Evolutionary conservation across 2,329 filamentous ascomycete species (phyloP).

Genomic region (Fusarium ambrosium): DNA sequence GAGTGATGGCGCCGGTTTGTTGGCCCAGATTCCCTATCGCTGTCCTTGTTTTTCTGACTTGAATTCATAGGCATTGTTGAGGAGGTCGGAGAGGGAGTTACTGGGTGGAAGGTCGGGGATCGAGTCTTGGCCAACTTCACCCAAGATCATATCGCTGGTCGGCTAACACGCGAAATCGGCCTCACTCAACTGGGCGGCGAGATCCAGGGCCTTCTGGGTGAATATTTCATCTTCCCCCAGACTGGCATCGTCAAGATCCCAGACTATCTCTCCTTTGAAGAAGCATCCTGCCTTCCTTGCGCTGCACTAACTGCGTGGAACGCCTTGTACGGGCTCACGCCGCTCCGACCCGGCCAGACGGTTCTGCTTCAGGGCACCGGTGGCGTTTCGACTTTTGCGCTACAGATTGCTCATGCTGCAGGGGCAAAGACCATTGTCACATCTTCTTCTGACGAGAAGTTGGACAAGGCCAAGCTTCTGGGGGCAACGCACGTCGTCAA

Average conservation of each 20-base stretch:
- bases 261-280: conserved; percentile 31
- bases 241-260: conserved; percentile 32
- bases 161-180: conserved; percentile 24
- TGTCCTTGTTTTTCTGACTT: neutral
- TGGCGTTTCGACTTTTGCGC: conserved; percentile 23
- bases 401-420: conserved; percentile 26
- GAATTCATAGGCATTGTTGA: neutral
- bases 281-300: conserved; percentile 32
- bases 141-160: conserved; percentile 24
- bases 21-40: no score
- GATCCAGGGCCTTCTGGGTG: conserved; percentile 26
- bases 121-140: conserved; percentile 28
- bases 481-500: conserved; percentile 29
- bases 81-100: conserved; percentile 19
- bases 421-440: conserved; percentile 43
- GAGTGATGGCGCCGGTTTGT: conserved; percentile 22
- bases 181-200: conserved; percentile 21
- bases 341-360: conserved; percentile 50
- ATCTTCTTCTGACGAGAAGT: conserved; percentile 35
- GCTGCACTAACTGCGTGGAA: conserved; percentile 37
- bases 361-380: conserved; percentile 57
- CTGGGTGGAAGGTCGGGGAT: conserved; percentile 29
- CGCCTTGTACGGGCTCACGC: conserved; percentile 19
- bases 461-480: conserved; percentile 21
- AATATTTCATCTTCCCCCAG: conserved; percentile 36